Base-by-base conservation (phyloP, 495 filamentous ascomycete species). In the Penicillium verhagenii region DNA sequence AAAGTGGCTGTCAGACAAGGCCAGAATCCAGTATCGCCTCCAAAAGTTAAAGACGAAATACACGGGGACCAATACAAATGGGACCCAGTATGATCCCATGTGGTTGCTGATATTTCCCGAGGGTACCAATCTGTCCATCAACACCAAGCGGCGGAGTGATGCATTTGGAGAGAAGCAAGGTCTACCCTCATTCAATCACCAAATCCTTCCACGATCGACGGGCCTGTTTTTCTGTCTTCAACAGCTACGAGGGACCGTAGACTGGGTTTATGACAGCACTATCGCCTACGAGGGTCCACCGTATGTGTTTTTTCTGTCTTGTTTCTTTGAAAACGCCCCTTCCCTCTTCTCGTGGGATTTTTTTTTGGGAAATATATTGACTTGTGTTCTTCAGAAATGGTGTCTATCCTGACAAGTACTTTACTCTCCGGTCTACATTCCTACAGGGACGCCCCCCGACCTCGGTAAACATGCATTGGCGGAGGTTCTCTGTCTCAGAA, bases 71-170 rank as follows among this genome's bases (percentile, higher is more conserved):
- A 60, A 80, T 35, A 79, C 81, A 1, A 74, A 73, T 25, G 58
- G 68, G 7, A 67, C 73, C n/a, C 57, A 62, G 5, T 76, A 82
- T 50, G 82, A 87, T 61, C 85, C 85, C 0, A 87, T 87, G 85
- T 88, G 85, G 85, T 69, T 88, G 26, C 59, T 88, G 56, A 84
- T 88, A 44, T 88, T 86, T 59, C 85, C 85, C 11, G 85, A 88
- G 64, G 85, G 85, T 13, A 88, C 85, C 10, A 88, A 88, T 54
- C 60, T 86, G 21, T 83, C 79, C 20, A 66, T 68, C 31, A 87
- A 87, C 53, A 84, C 82, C 2, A 78, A 81, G 54, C 66, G 67
- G 16, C 65, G 72, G 31, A 86, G 82, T 54, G 72, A 74, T 54
- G 75, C 64, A 31, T 88, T 78, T 70, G 81, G 81, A 14, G 63